Evolutionary conservation across 495 filamentous ascomycete species (phyloP).

Genomic region (Usnea hakonensis): DNA sequence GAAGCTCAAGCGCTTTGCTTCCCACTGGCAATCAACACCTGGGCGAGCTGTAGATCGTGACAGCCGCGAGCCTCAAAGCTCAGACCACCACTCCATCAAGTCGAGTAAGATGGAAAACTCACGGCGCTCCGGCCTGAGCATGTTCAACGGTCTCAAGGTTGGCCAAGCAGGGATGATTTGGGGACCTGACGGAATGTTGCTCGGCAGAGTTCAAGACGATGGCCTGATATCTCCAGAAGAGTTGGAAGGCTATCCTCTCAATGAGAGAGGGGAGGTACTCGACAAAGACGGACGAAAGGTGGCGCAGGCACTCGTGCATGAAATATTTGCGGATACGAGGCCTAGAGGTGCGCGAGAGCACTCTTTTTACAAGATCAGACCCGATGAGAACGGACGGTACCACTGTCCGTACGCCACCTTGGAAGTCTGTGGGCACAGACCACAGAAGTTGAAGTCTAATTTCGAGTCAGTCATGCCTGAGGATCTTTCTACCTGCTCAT

Average conservation of each 20-base stretch:
- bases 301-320: neutral
- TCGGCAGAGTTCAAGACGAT: neutral
- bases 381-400: neutral
- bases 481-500: neutral
- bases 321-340: neutral
- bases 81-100: neutral
- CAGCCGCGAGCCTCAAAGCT: neutral
- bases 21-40: neutral
- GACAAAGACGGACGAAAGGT: neutral
- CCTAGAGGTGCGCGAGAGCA: neutral
- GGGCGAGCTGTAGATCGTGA: neutral
- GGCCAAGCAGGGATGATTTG: constrained; percentile 1
- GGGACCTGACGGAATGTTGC: neutral
- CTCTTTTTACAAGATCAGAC: neutral
- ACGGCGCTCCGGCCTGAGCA: neutral
- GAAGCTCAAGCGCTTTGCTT: neutral
- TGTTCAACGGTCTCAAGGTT: neutral
- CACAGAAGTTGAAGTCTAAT: neutral
- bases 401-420: neutral
- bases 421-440: neutral
- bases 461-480: neutral
- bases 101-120: neutral
- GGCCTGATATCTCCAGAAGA: neutral
- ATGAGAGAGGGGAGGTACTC: neutral
- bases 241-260: neutral